Evolutionary conservation across 257 asterid genomes (phyloP), one percentile per base, ranked within the genome.

Genomic region (Primulina huaijiensis): DNA sequence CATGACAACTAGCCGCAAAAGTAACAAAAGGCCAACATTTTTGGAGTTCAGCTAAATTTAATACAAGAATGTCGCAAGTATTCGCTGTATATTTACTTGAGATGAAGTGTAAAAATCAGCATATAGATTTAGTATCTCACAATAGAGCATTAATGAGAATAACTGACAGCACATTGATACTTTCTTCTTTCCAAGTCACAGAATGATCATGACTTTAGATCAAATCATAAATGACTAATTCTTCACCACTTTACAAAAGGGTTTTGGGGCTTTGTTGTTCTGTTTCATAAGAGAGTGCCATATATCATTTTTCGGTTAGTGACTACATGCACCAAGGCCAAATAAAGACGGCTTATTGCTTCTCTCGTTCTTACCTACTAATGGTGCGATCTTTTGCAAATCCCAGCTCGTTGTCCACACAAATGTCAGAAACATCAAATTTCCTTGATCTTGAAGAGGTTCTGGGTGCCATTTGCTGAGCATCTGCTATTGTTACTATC

Each of bases 351-450:
- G 20, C 16, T 50, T 50, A 50, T 50, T 50, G 56, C 56, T 50
- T 50, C 56, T 16, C 21, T 16, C 27, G 34, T 40, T n/a, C 70
- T 56, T 82, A 93, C 99, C 99, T 82, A 76, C 99, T 90, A 77
- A 93, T 86, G 75, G 98, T 88, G 55, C 97, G 98, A 64, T 90
- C 97, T 78, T 93, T 93, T 8, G 97, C 95, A 62, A 93, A 93
- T 70, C 99, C 97, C 27, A 93, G 78, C 70, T 90, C 97, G 35
- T 93, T 89, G 79, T 93, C 97, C 58, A 93, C 97, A 1, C 99
- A 93, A 66, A 93, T 87, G 85, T 90, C 99, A 10, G 85, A 73
- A 68, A 81, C 92, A 31, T 90, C 99, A 0, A 76, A 89, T 74
- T 85, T 90, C 71, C 90, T 82, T 1, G 98, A 92, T 81, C 97